Percentiles rank a stretch among this genome's conserved stretches.
These are phyloP conservation scores for Leccinum incarnatum DNA, from an alignment of 768 basidiomycete species.

Conservation along the genomic window DNA sequence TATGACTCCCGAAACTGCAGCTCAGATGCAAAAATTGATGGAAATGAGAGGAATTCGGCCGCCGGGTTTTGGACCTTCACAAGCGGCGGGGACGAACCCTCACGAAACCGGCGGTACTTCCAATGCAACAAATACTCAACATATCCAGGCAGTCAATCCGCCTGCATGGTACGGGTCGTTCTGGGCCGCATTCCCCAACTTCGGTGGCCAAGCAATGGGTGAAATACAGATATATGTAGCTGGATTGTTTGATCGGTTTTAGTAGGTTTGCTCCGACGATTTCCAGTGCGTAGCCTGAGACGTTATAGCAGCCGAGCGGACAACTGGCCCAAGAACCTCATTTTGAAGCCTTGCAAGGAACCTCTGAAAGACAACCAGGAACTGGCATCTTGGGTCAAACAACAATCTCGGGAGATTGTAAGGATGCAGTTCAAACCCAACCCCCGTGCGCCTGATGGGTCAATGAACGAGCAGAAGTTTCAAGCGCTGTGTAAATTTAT, in stretches of 20 bases:
- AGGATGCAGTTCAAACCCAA: constrained; percentile 41
- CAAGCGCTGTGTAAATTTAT: constrained; percentile 42
- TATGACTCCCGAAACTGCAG: constrained; percentile 20
- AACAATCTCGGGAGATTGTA: constrained; percentile 29
- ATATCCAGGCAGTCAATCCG: neutral
- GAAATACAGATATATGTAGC: constrained; percentile 43
- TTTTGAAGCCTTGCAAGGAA: constrained; percentile 40
- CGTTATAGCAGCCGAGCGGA: constrained; percentile 42
- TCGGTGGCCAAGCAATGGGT: constrained; percentile 35
- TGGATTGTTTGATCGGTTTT: constrained; percentile 3
- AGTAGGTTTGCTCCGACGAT: constrained; percentile 25
- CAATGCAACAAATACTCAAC: constrained; percentile 1
- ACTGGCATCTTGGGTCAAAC: constrained; percentile 48
- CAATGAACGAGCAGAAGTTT: constrained; percentile 44
- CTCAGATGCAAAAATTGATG: constrained; percentile 49
- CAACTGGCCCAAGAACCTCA: constrained; percentile 51
- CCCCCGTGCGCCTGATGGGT: constrained; percentile 33
- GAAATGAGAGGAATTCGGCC: constrained; percentile 42
- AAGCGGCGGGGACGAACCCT: constrained; percentile 17
- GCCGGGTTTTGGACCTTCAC: constrained; percentile 18
- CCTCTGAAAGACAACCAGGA: constrained; percentile 38
- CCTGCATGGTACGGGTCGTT: constrained; percentile 49
- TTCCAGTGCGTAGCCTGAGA: constrained; percentile 1
- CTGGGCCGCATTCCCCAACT: constrained; percentile 37
- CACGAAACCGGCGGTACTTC: constrained; percentile 10